Evolutionary conservation across 495 filamentous ascomycete genomes (phyloP), one percentile per base, ranked within the genome.

Genomic region (Penicillium ochrochloron): DNA sequence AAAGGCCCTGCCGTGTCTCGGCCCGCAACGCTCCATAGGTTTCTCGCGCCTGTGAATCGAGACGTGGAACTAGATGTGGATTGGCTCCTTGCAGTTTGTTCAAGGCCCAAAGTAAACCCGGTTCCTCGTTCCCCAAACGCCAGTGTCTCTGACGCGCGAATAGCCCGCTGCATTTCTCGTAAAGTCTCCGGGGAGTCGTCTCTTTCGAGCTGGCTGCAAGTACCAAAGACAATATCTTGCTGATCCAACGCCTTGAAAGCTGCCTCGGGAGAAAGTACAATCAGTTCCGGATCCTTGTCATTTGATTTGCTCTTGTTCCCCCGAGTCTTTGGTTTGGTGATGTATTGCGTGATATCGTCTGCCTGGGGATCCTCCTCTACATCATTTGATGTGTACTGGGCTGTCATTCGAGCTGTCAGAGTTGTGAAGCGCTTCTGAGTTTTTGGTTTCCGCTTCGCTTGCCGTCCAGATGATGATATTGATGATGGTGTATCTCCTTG

Each of bases 161-260:
- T 88, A 19, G 91, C 90, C 67, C 84, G 75, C 60, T 94, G 91
- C 37, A 90, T 78, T 55, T 94, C 85, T 56, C 85, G 82, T 5
- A 93, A 77, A 6, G 87, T 82, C 3, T 82, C 81, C 3, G 91
- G 90, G 0, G 92, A 92, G 55, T 93, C 88, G 41, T 92, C 90
- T 58, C 82, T 81, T 53, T 90, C 90, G 19, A 98, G 78, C 73
- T 98, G 94, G 75, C 94, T 97, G 19, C 90, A 96, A 1, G 93
- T 97, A 17, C 94, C 94, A 74, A 98, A 98, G 2, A 97, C 76
- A 64, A 97, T 89, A 64, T 94, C 88, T 71, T 96, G 94, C 8
- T 85, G 78, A 5, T 88, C 80, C n/a, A 90, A 76, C 64, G 87
- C 83, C 62, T 86, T 85, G 48, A 87, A 70, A 19, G 93, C 94